These are phyloP conservation scores for Colletotrichum ledebouriae DNA, from an alignment of 2,329 filamentous ascomycete genomes.

Conservation along the genomic window DNA sequence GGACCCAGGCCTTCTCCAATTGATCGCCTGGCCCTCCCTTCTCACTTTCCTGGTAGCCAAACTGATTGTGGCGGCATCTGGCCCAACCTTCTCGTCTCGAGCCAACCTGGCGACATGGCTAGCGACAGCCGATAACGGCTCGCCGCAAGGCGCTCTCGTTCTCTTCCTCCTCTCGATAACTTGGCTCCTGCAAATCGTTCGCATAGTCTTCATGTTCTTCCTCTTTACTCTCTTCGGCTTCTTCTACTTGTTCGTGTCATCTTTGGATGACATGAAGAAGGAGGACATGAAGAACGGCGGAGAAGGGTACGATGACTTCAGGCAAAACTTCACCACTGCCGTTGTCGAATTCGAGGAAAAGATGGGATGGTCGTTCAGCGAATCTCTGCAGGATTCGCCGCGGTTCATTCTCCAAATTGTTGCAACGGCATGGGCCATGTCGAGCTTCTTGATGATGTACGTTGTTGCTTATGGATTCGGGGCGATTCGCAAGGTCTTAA, in stretches of 20 bases:
- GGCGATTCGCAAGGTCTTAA: conserved; percentile 29
- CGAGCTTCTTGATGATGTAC: conserved; percentile 24
- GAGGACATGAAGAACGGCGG: background rate
- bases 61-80: conserved; percentile 23
- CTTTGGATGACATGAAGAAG: conserved; percentile 6
- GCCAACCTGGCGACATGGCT: conserved; percentile 34
- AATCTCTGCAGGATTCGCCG: conserved; percentile 6
- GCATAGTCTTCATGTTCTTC: conserved; percentile 31
- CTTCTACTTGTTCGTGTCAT: conserved; percentile 25
- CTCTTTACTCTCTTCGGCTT: conserved; percentile 15
- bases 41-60: conserved; percentile 37
- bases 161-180: conserved; percentile 29
- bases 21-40: conserved; percentile 38
- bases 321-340: conserved; percentile 22
- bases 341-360: conserved; percentile 23
- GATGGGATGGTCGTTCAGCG: conserved; percentile 13
- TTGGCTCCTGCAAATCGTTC: conserved; percentile 35
- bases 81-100: background rate
- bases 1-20: conserved; percentile 23
- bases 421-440: conserved; percentile 6
- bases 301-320: background rate
- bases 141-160: conserved; percentile 36
- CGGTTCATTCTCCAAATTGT: conserved; percentile 26
- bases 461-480: conserved; percentile 20
- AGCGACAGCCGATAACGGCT: conserved; percentile 37